Evolutionary conservation across 768 basidiomycete species (phyloP).

Genomic region (Cystobasidium onofrii): DNA sequence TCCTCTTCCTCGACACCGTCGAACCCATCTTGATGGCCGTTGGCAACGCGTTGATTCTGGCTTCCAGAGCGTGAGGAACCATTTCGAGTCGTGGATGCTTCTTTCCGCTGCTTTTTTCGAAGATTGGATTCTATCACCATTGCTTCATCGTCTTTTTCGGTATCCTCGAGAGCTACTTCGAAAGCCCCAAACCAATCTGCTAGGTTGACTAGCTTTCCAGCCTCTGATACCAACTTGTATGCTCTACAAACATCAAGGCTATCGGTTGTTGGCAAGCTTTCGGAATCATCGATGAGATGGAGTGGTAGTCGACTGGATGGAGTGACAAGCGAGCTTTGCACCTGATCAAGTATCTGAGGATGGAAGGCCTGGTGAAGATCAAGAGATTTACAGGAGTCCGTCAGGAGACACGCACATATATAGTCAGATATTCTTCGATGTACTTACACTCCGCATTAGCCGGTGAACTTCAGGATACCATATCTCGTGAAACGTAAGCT

Average conservation of each 20-base stretch:
- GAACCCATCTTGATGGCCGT: background rate
- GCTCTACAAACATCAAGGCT: constrained; percentile 2
- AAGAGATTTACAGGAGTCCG: background rate
- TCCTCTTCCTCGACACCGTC: constrained; percentile 19
- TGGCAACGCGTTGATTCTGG: background rate
- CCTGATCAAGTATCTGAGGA: constrained; percentile 13
- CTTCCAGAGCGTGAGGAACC: background rate
- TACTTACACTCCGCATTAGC: constrained; percentile 18
- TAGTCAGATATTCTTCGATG: background rate
- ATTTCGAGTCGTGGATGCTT: background rate
- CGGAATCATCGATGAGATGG: constrained; percentile 11
- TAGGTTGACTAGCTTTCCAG: constrained; percentile 39
- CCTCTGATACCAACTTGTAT: constrained; percentile 19
- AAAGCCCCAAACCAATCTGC: constrained; percentile 40
- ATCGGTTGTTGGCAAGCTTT: background rate
- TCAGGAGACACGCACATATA: background rate
- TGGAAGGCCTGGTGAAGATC: constrained; percentile 20
- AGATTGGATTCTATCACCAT: background rate
- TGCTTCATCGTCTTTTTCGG: background rate
- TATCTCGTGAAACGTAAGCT: constrained; percentile 28
- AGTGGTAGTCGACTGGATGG: constrained; percentile 12
- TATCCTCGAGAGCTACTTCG: constrained; percentile 8
- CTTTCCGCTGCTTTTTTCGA: background rate
- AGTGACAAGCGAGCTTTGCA: background rate
- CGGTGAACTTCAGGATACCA: constrained; percentile 28